phyloP scores from a whole-genome alignment of 139 green algal species.

The Micractinium conductrix region DNA sequence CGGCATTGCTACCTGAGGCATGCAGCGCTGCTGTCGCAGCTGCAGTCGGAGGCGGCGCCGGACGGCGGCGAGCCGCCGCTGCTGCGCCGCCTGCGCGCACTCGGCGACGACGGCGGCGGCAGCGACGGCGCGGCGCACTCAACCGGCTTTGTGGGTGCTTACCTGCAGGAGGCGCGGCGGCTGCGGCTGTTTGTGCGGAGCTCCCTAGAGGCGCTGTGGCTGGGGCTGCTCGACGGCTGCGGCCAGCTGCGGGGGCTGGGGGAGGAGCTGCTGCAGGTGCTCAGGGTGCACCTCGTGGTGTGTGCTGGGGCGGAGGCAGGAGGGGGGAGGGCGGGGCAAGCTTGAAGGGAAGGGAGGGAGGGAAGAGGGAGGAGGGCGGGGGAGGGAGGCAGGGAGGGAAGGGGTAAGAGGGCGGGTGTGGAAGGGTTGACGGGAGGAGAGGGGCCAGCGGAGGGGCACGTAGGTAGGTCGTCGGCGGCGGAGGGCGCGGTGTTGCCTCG shows the following conservation, averaged over 20 bases:
- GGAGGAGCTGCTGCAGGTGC: constrained; percentile 14
- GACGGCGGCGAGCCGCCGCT: too few relatives aligned
- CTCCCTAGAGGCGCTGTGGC: constrained; percentile 49
- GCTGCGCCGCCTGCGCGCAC: not conserved
- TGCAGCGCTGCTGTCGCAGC: constrained; percentile 33
- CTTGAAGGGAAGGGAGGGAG: not conserved
- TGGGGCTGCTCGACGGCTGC: constrained; percentile 36
- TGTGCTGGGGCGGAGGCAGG: too few relatives aligned
- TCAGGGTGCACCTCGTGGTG: too few relatives aligned
- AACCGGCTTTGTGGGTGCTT: constrained; percentile 5
- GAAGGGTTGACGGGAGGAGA: too few relatives aligned
- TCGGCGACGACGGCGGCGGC: not conserved
- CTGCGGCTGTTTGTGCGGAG: constrained; percentile 36
- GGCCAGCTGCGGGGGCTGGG: not conserved
- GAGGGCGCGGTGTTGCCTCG: too few relatives aligned
- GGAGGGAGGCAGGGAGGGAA: not conserved
- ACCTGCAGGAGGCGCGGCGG: constrained; percentile 39
- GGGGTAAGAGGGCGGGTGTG: too few relatives aligned
- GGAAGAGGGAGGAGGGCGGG: not conserved
- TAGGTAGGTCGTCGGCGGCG: too few relatives aligned
- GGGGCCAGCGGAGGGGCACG: too few relatives aligned
- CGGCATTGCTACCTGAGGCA: constrained; percentile 45
- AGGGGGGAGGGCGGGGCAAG: too few relatives aligned
- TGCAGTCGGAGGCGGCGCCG: not conserved
- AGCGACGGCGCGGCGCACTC: not conserved